Conservation (phyloP, 2,329 filamentous ascomycete species). For the Colletotrichum paranaense region DNA sequence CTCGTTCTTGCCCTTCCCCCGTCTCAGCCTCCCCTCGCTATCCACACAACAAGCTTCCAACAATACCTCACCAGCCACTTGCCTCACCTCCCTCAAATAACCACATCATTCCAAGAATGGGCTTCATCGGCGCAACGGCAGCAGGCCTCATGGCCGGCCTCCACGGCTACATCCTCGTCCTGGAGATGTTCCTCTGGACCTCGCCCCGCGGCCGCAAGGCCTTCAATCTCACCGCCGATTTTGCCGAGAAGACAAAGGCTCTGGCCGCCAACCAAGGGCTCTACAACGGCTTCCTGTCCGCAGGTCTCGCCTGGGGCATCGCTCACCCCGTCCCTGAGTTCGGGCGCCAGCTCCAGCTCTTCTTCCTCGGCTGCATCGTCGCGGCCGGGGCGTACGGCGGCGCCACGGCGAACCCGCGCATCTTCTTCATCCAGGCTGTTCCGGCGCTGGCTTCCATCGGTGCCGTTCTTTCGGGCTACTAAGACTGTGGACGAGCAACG, state of each 20-base stretch:
- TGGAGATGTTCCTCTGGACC: conserved; percentile 64
- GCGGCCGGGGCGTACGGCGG: conserved; percentile 60
- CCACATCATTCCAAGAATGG: conserved; percentile 42
- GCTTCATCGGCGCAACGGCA: conserved; percentile 45
- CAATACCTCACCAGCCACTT: neutral
- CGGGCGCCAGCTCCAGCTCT: conserved; percentile 55
- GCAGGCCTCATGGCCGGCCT: conserved; percentile 53
- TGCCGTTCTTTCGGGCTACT: conserved; percentile 42
- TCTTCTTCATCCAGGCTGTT: conserved; percentile 56
- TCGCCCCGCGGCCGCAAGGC: conserved; percentile 56
- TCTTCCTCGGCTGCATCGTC: conserved; percentile 58
- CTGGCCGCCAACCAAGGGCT: conserved; percentile 63
- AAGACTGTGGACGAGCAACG: neutral
- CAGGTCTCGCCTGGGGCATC: conserved; percentile 59
- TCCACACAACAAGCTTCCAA: neutral
- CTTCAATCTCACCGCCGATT: conserved; percentile 57
- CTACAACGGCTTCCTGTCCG: conserved; percentile 65
- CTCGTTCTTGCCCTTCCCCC: neutral
- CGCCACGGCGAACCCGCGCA: conserved; percentile 51
- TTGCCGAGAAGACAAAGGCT: conserved; percentile 55
- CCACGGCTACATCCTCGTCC: conserved; percentile 60
- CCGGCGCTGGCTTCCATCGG: conserved; percentile 47
- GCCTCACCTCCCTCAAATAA: neutral
- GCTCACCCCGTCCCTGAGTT: conserved; percentile 56
- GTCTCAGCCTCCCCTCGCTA: neutral